These are phyloP conservation scores for Thielaviopsis ethacetica DNA, from an alignment of 2,329 filamentous ascomycete species.

Conservation along the genomic window DNA sequence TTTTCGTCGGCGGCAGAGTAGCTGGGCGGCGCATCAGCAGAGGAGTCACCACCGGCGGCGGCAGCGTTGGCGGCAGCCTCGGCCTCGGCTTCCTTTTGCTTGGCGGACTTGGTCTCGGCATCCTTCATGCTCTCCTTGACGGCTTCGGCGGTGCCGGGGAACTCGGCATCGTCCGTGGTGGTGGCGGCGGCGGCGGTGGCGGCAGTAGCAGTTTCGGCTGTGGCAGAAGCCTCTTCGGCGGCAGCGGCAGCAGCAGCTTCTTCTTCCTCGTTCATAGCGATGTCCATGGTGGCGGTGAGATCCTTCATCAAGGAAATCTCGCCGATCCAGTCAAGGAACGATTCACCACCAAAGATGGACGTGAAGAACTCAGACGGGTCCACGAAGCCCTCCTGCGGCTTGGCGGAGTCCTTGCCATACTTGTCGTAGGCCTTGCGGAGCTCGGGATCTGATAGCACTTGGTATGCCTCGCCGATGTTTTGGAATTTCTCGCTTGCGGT, in stretches of 20 bases:
- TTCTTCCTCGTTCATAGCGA: slow-evolving; percentile 69
- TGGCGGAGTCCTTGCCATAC: slow-evolving; percentile 86
- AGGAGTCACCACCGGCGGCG: slow-evolving; percentile 13
- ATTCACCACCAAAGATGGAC: slow-evolving; percentile 94
- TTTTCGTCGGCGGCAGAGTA: slow-evolving; percentile 16
- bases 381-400: slow-evolving; percentile 81
- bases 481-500: slow-evolving; percentile 91
- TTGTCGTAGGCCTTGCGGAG: slow-evolving; percentile 90
- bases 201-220: slow-evolving; percentile 33
- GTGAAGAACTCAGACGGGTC: slow-evolving; percentile 96
- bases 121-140: slow-evolving; percentile 37
- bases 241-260: slow-evolving; percentile 45
- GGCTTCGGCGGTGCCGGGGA: slow-evolving; percentile 40
- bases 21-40: slow-evolving; percentile 22
- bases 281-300: slow-evolving; percentile 94
- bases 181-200: slow-evolving; percentile 23
- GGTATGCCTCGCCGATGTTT: slow-evolving; percentile 57
- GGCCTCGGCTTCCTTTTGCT: slow-evolving; percentile 20
- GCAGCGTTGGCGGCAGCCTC: slow-evolving; percentile 14
- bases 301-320: slow-evolving; percentile 99
- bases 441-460: slow-evolving; percentile 74
- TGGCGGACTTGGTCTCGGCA: slow-evolving; percentile 14
- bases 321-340: slow-evolving; percentile 90
- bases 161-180: slow-evolving; percentile 28
- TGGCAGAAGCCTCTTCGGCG: slow-evolving; percentile 21